Conservation (phyloP, 495 filamentous ascomycete genomes). For the Podospora sp. region DNA sequence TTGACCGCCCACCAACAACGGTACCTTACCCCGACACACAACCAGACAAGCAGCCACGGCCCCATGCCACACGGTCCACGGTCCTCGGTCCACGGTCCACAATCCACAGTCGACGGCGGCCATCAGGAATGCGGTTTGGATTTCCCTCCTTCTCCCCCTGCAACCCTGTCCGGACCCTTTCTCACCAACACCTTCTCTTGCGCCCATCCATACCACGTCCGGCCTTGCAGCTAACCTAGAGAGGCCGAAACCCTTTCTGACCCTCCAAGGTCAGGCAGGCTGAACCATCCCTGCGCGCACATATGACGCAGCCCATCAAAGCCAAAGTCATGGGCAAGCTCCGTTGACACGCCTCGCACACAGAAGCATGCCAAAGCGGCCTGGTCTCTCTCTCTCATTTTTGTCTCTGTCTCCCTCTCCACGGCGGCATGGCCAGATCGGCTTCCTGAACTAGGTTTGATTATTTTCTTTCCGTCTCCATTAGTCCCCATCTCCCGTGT, state of each 20-base stretch:
- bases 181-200: slow-evolving; percentile 21
- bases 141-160: slow-evolving; percentile 24
- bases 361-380: slow-evolving; percentile 41
- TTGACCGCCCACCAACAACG: slow-evolving; percentile 34
- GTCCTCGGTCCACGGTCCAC: slow-evolving; percentile 16
- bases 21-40: slow-evolving; percentile 21
- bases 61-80: slow-evolving; percentile 20
- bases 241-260: slow-evolving; percentile 38
- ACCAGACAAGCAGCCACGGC: slow-evolving; percentile 25
- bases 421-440: slow-evolving; percentile 29
- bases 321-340: slow-evolving; percentile 39
- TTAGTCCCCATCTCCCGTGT: slow-evolving; percentile 20
- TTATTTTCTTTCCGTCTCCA: slow-evolving; percentile 25
- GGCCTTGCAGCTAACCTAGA: slow-evolving; percentile 32
- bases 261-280: slow-evolving; percentile 34
- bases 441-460: slow-evolving; percentile 35
- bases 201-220: slow-evolving; percentile 34
- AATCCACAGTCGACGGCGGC: slow-evolving; percentile 3
- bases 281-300: slow-evolving; percentile 38
- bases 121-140: slow-evolving; percentile 26
- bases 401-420: slow-evolving; percentile 32
- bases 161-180: slow-evolving; percentile 24
- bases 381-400: slow-evolving; percentile 25
- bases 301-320: slow-evolving; percentile 39
- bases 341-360: slow-evolving; percentile 39